Conservation (phyloP, 2,329 filamentous ascomycete genomes). For the Magnaporthiopsis poae region DNA sequence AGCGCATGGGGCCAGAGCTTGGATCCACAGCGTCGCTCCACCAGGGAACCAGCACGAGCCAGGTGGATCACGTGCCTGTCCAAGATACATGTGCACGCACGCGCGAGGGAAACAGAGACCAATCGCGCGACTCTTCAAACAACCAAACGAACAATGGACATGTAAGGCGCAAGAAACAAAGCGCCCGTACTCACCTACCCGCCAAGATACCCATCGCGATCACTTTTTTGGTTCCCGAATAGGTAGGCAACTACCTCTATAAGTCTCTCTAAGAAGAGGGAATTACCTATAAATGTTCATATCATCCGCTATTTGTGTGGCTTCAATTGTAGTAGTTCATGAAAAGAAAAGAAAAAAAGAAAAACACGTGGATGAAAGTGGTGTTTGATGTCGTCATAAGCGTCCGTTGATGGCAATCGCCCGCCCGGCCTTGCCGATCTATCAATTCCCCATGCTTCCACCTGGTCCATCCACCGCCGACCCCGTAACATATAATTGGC, state of each 20-base stretch:
- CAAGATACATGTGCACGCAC: too few species aligned
- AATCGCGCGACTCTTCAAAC: too few species aligned
- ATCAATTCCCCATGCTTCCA: background rate
- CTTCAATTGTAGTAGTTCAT: too few species aligned
- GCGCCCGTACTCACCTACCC: background rate
- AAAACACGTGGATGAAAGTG: background rate
- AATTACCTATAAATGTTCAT: too few species aligned
- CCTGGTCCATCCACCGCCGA: background rate
- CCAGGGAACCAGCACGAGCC: background rate
- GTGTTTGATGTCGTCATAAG: background rate
- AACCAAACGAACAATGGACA: too few species aligned
- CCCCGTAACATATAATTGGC: background rate
- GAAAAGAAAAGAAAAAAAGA: too few species aligned
- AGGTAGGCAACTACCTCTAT: too few species aligned
- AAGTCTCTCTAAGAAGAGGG: too few species aligned
- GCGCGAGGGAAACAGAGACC: too few species aligned
- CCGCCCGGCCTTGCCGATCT: background rate
- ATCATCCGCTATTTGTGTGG: too few species aligned
- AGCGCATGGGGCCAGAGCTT: background rate
- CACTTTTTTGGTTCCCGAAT: too few species aligned
- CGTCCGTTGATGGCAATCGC: background rate
- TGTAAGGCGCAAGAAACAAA: background rate
- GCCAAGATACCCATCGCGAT: too few species aligned
- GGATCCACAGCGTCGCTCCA: background rate
- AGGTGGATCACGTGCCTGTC: background rate